Evolutionary conservation across 75 land plant genomes (phyloP).

Genomic region (Isoetes taiwanensis): DNA sequence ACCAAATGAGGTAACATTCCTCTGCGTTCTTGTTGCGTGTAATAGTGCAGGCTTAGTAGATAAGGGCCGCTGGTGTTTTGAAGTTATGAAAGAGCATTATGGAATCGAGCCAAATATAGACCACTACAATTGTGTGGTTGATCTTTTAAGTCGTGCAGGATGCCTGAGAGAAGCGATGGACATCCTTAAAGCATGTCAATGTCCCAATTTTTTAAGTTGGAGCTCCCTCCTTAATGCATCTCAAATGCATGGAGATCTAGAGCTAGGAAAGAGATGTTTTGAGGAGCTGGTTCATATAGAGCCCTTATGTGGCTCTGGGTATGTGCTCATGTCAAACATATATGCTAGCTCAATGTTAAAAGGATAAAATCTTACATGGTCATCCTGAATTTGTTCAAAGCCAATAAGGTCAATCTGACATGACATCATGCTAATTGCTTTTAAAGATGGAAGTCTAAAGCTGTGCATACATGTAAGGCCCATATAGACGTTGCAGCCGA

Average conservation of each 20-base stretch:
- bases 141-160: conserved; percentile 20
- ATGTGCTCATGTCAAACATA: conserved; percentile 20
- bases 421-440: too few species aligned
- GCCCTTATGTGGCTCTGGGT: background rate
- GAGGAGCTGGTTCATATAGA: conserved; percentile 12
- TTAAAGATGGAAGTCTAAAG: too few species aligned
- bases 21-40: conserved; percentile 19
- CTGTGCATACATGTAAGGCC: too few species aligned
- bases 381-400: too few species aligned
- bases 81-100: conserved; percentile 11
- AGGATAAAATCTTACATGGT: too few species aligned
- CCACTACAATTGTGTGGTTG: conserved; percentile 23
- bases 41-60: conserved; percentile 14
- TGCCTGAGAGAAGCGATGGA: conserved; percentile 12
- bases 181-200: conserved; percentile 6
- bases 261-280: conserved; percentile 28
- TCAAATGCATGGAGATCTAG: conserved; percentile 28
- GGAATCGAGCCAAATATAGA: conserved; percentile 12
- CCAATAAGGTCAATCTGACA: too few species aligned
- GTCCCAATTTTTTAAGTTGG: conserved; percentile 11
- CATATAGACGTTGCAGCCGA: too few species aligned
- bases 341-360: too few species aligned
- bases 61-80: conserved; percentile 15
- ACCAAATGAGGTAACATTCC: conserved; percentile 14
- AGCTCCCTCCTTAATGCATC: conserved; percentile 17